phyloP scores from a whole-genome alignment of 2,329 filamentous ascomycete species.

The Cordyceps militaris region DNA sequence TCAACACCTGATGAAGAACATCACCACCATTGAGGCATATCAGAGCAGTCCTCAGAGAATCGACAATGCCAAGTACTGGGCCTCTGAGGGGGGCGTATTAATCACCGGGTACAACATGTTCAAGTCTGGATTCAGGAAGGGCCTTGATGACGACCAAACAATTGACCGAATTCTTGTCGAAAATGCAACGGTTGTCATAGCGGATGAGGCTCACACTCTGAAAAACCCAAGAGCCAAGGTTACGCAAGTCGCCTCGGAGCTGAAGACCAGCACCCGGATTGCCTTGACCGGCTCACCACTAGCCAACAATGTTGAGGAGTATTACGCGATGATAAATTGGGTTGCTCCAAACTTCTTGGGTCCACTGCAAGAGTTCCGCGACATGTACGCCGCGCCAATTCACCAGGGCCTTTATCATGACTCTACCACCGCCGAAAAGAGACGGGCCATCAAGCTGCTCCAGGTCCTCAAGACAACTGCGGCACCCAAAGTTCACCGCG shows the following conservation, averaged over 20 bases:
- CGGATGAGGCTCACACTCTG: constrained; percentile 76
- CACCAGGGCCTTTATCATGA: constrained; percentile 62
- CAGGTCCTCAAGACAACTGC: constrained; percentile 65
- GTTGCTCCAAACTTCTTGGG: constrained; percentile 74
- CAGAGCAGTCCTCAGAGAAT: constrained; percentile 32
- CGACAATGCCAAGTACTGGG: constrained; percentile 51
- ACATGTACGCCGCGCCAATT: constrained; percentile 67
- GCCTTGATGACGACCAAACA: constrained; percentile 23
- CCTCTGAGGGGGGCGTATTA: constrained; percentile 60
- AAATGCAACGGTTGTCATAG: constrained; percentile 65
- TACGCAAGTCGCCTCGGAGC: constrained; percentile 45
- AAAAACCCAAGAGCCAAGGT: constrained; percentile 57
- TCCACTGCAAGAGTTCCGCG: constrained; percentile 56
- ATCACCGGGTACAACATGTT: constrained; percentile 71
- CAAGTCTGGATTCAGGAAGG: constrained; percentile 20
- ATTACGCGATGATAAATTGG: constrained; percentile 84
- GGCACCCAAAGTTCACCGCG: constrained; percentile 69
- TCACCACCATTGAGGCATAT: constrained; percentile 48
- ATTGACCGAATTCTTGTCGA: constrained; percentile 44
- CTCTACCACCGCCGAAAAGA: constrained; percentile 48
- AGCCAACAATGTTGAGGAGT: constrained; percentile 77
- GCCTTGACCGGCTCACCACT: constrained; percentile 83
- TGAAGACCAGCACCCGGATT: constrained; percentile 65
- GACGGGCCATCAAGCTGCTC: constrained; percentile 58
- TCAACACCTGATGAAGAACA: constrained; percentile 42